Base-by-base conservation (phyloP, 495 filamentous ascomycete genomes). In the Lindgomyces ingoldianus region DNA sequence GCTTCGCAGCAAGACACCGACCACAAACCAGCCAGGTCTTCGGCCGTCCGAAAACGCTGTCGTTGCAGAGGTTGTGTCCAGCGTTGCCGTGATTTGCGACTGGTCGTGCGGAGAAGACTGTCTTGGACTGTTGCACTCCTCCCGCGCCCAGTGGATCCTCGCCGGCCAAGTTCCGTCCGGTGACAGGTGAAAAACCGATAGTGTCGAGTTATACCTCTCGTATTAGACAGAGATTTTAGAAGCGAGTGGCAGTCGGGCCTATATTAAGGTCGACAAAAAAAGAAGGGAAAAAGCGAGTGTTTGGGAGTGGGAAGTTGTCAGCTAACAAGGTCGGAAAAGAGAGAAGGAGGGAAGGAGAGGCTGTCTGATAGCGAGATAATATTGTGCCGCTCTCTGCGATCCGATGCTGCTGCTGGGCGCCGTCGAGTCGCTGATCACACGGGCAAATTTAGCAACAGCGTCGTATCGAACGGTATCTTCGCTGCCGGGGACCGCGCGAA, bases 211-310 rank as follows among this genome's bases (percentile, higher is more conserved):
- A 25, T 21, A 61, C n/a, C 8, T 44, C 14, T 18, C 24, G n/a
- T 16, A 39, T 30, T 60, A 50, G 36, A 12, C 3, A 33, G 0
- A 24, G 14, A 51, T 44, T 22, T 8, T 6, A 24, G 29, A 65
- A 65, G 62, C 62, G 62, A 65, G 48, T 53, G 62, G 63, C 36
- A 25, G 63, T 30, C 63, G 50, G 26, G 56, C 16, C 2, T n/a
- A 1, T 29, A 19, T 36, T 25, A 21, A 27, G 12, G 48, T 54
- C 36, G 48, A 49, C 24, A 52, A 46, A 54, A 30, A 42, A 55
- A 48, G 62, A 54, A 65, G 36, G 56, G 27, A 60, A 57, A 44
- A 60, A 60, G 63, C 55, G 63, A 60, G 48, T 50, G 63, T 60
- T 41, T 33, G 42, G 55, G 25, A 59, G n/a, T n/a, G n/a, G n/a